Conservation (phyloP, 2,329 filamentous ascomycete genomes). For the Claviceps citrina region DNA sequence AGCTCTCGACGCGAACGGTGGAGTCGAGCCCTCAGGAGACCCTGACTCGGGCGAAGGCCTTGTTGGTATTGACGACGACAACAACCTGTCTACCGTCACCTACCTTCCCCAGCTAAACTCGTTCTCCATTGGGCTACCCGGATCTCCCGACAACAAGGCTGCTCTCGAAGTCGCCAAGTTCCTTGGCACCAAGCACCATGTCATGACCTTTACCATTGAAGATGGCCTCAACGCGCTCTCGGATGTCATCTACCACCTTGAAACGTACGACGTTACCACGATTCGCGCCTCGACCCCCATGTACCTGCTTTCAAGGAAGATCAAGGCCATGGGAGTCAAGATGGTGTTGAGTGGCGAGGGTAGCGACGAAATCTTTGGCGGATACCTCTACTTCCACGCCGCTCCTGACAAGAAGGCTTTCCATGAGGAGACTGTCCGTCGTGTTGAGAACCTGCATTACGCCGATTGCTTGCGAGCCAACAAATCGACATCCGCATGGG, state of each 20-base stretch:
- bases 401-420: slow-evolving; percentile 85
- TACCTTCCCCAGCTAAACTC: slow-evolving; percentile 93
- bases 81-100: slow-evolving; percentile 77
- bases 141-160: slow-evolving; percentile 80
- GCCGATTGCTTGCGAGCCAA: slow-evolving; percentile 96
- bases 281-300: slow-evolving; percentile 97
- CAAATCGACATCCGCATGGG: slow-evolving; percentile 98
- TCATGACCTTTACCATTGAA: slow-evolving; percentile 95
- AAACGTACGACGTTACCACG: slow-evolving; percentile 95
- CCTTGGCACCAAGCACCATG: slow-evolving; percentile 93
- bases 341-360: slow-evolving; percentile 98
- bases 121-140: slow-evolving; percentile 93
- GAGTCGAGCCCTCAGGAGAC: slow-evolving; percentile 29
- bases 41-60: slow-evolving; percentile 52
- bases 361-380: slow-evolving; percentile 94
- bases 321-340: slow-evolving; percentile 98
- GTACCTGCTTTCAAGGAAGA: slow-evolving; percentile 95
- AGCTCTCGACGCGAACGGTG: slow-evolving; percentile 33
- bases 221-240: slow-evolving; percentile 88
- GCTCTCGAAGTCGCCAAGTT: slow-evolving; percentile 90
- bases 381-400: slow-evolving; percentile 96
- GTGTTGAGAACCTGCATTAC: slow-evolving; percentile 91
- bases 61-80: slow-evolving; percentile 86
- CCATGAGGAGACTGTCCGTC: slow-evolving; percentile 84
- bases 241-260: slow-evolving; percentile 95